Evolutionary conservation across 345 rosid genomes (phyloP).

Genomic region (Pistacia atlantica): DNA sequence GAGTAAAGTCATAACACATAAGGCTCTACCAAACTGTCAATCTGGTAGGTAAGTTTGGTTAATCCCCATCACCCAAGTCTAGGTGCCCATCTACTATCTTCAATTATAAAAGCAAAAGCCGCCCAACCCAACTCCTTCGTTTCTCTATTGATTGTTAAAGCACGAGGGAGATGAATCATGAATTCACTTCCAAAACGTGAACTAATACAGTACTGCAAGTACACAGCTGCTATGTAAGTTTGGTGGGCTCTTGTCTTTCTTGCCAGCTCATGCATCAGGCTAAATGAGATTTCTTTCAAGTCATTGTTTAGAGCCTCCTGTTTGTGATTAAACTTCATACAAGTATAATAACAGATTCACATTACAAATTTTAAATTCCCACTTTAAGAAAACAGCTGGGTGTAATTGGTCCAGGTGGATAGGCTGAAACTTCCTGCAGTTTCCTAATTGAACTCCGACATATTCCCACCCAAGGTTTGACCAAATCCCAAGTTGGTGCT

Average conservation of each 20-base stretch:
- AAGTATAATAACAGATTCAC: not conserved
- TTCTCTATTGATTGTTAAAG: not conserved
- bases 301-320: not conserved
- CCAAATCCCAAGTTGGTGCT: no score
- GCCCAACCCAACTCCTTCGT: conserved; percentile 8
- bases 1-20: not conserved
- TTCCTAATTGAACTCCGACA: not conserved
- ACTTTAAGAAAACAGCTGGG: conserved; percentile 3
- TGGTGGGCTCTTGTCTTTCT: not conserved
- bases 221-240: not conserved
- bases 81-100: not conserved
- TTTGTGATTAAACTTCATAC: not conserved
- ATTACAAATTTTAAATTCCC: not conserved
- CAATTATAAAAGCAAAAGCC: not conserved
- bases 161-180: no score
- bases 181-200: not conserved
- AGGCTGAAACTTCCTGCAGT: not conserved
- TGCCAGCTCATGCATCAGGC: conserved; percentile 18
- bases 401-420: conserved; percentile 9
- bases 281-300: conserved; percentile 8
- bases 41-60: not conserved
- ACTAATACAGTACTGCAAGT: not conserved
- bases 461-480: no score
- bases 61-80: not conserved
- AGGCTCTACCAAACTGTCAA: conserved; percentile 14